Percentiles rank a stretch among this genome's conserved stretches.
phyloP scores from a whole-genome alignment of 164 flowering plant species.

The Vitis cinerea region DNA sequence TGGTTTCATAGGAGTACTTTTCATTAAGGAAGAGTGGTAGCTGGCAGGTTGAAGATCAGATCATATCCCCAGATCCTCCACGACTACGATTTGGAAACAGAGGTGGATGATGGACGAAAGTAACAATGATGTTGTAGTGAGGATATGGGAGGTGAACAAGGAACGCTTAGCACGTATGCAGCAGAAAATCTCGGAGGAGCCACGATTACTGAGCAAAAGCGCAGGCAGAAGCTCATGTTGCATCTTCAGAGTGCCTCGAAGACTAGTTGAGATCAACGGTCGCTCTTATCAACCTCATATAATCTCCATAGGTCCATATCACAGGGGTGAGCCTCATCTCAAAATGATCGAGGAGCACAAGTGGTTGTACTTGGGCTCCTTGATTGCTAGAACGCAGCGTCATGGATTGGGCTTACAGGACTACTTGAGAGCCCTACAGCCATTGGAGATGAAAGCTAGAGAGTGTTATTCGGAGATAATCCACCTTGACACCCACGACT shows the following conservation, averaged over 20 bases:
- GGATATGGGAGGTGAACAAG: conserved; percentile 21
- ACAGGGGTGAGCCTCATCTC: conserved; percentile 30
- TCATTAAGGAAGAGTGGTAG: no score
- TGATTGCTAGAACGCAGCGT: conserved; percentile 22
- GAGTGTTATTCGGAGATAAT: conserved; percentile 45
- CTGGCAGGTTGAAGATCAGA: no score
- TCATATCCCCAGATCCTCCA: no score
- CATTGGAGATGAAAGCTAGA: conserved; percentile 28
- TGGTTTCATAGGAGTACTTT: no score
- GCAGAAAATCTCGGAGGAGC: conserved; percentile 25
- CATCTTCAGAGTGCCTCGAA: conserved; percentile 54
- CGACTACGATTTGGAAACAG: not conserved
- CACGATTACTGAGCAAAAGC: conserved; percentile 29
- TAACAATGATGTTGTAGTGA: conserved; percentile 4
- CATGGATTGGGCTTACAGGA: conserved; percentile 24
- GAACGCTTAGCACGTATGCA: conserved; percentile 34
- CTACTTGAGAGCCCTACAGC: conserved; percentile 22
- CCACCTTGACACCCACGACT: conserved; percentile 24
- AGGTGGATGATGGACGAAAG: not conserved
- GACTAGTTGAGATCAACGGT: conserved; percentile 37
- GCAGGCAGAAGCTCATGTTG: conserved; percentile 48
- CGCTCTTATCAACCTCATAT: conserved; percentile 46
- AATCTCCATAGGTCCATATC: conserved; percentile 62
- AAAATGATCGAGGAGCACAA: conserved; percentile 63
- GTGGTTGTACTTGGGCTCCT: conserved; percentile 35